Percentiles rank a stretch among this genome's conserved stretches.
phyloP scores from a whole-genome alignment of 2,329 filamentous ascomycete genomes.

The Colletotrichum sp. region DNA sequence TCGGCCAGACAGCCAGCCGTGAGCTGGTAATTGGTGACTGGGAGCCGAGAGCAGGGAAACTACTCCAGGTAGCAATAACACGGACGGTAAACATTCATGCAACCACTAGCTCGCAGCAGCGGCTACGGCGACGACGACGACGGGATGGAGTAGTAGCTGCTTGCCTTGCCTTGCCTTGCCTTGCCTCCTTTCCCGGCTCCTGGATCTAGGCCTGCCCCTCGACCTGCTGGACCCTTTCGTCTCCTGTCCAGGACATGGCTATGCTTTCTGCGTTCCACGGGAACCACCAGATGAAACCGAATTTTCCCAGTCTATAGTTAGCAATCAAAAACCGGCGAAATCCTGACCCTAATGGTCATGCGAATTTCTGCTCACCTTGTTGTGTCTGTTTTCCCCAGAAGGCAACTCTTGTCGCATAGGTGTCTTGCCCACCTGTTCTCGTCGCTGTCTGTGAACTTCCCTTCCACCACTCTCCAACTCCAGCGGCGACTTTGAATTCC shows the following conservation, averaged over 20 bases:
- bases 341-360: background rate
- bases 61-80: background rate
- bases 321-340: background rate
- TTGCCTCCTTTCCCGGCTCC: background rate
- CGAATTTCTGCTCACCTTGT: background rate
- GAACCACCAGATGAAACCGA: conserved; percentile 17
- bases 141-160: background rate
- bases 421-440: background rate
- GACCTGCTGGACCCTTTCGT: background rate
- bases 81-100: conserved; percentile 17
- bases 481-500: background rate
- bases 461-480: background rate
- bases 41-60: background rate
- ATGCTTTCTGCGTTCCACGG: background rate
- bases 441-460: background rate
- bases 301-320: background rate
- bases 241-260: background rate
- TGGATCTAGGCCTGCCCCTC: background rate
- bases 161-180: background rate
- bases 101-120: background rate
- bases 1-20: background rate
- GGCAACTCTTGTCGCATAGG: background rate
- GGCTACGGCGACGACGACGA: background rate
- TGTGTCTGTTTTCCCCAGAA: background rate
- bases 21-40: background rate